Evolutionary conservation across 495 filamentous ascomycete species (phyloP).

Genomic region (Talaromyces borbonicus): DNA sequence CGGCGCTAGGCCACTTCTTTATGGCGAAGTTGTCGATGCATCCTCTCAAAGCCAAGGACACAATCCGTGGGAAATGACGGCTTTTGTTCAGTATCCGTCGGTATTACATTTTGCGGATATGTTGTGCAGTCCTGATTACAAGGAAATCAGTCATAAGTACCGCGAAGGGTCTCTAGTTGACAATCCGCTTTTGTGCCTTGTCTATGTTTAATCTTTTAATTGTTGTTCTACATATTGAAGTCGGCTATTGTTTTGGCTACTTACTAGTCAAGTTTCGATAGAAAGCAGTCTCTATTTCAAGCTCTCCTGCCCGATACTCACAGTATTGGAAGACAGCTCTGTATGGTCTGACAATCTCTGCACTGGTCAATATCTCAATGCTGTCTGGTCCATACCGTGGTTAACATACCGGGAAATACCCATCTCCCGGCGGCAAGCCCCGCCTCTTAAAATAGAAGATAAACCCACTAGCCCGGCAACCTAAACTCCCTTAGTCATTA

Average conservation of each 20-base stretch:
- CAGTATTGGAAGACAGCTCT: too few relatives aligned
- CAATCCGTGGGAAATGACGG: constrained; percentile 1
- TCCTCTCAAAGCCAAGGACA: constrained; percentile 1
- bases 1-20: constrained; percentile 1
- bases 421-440: constrained; percentile 7
- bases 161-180: constrained; percentile 4
- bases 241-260: too few relatives aligned
- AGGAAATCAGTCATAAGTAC: constrained; percentile 6
- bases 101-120: constrained; percentile 8
- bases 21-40: neutral
- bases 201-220: too few relatives aligned
- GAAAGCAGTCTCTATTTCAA: too few relatives aligned
- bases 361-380: too few relatives aligned
- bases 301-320: too few relatives aligned
- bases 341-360: too few relatives aligned
- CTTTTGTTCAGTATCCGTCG: constrained; percentile 5
- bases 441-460: constrained; percentile 9
- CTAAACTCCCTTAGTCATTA: too few relatives aligned
- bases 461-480: neutral
- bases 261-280: too few relatives aligned
- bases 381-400: too few relatives aligned
- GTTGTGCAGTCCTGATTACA: constrained; percentile 1
- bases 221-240: too few relatives aligned
- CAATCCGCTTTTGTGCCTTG: constrained; percentile 4
- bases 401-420: neutral